Conservation (phyloP, 2,329 filamentous ascomycete species). For the Amauroascus niger region DNA sequence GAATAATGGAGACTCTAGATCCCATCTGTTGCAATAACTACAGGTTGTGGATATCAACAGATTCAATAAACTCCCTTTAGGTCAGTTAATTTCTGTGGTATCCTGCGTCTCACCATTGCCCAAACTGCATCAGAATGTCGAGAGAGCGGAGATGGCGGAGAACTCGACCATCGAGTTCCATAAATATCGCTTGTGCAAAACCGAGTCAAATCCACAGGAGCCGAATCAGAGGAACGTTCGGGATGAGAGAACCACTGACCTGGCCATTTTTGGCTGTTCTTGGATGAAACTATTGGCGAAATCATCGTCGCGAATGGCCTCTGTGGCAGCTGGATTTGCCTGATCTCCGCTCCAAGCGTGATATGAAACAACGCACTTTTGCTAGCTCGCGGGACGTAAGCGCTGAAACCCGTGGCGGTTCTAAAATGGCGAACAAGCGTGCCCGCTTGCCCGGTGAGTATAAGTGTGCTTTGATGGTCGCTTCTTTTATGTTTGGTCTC, state of each 20-base stretch:
- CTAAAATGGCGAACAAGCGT: not conserved
- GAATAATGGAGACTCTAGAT: too few relatives aligned
- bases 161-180: not conserved
- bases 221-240: too few relatives aligned
- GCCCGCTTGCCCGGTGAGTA: not conserved
- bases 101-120: not conserved
- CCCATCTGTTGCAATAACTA: too few relatives aligned
- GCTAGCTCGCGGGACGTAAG: not conserved
- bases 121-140: not conserved
- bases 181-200: too few relatives aligned
- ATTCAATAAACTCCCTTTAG: too few relatives aligned
- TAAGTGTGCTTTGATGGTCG: not conserved
- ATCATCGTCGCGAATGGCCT: not conserved
- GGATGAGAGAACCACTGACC: too few relatives aligned
- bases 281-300: too few relatives aligned
- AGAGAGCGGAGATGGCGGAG: slow-evolving; percentile 4
- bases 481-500: not conserved
- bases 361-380: not conserved
- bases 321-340: not conserved
- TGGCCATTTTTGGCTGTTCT: too few relatives aligned
- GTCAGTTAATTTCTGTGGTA: not conserved
- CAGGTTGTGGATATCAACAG: too few relatives aligned
- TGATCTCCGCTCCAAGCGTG: not conserved
- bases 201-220: too few relatives aligned
- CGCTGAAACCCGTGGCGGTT: not conserved